Evolutionary conservation across 495 filamentous ascomycete species (phyloP).

Genomic region (Aspergillus sclerotiicarbonarius): DNA sequence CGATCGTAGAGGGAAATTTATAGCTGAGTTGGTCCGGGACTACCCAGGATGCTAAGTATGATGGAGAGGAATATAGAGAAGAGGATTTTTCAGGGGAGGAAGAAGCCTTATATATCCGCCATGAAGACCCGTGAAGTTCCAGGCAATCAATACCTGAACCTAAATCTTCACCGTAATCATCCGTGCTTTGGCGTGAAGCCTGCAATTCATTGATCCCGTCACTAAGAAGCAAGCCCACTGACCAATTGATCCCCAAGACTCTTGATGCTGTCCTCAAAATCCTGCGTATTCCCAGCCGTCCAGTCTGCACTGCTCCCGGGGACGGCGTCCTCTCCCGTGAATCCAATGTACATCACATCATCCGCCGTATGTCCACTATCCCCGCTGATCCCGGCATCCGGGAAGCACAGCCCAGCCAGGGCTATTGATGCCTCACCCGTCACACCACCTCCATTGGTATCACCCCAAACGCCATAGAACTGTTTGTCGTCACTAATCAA

Average conservation of each 20-base stretch:
- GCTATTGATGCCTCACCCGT: constrained; percentile 59
- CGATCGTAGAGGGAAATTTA: too few relatives aligned
- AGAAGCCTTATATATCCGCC: too few relatives aligned
- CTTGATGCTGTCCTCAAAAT: constrained; percentile 52
- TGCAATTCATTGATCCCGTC: too few relatives aligned
- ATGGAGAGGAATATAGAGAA: too few relatives aligned
- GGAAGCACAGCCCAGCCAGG: constrained; percentile 58
- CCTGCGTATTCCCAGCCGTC: constrained; percentile 37
- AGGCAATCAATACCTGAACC: too few relatives aligned
- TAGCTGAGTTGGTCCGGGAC: too few relatives aligned
- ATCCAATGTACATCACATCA: constrained; percentile 57
- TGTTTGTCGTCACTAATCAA: too few relatives aligned
- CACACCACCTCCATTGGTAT: constrained; percentile 54
- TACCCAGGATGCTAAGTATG: too few relatives aligned
- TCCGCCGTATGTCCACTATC: constrained; percentile 49
- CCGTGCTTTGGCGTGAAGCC: too few relatives aligned
- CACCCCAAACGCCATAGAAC: constrained; percentile 68
- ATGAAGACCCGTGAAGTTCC: too few relatives aligned
- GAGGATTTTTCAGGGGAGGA: too few relatives aligned
- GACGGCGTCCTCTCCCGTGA: constrained; percentile 47
- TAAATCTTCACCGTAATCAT: too few relatives aligned
- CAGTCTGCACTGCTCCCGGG: constrained; percentile 51
- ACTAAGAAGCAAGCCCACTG: constrained; percentile 14
- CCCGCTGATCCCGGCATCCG: constrained; percentile 38
- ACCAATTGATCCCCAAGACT: constrained; percentile 43